Base-by-base conservation (phyloP, 2,329 filamentous ascomycete species). In the Ophiognomonia clavigignenti-juglandacearum region DNA sequence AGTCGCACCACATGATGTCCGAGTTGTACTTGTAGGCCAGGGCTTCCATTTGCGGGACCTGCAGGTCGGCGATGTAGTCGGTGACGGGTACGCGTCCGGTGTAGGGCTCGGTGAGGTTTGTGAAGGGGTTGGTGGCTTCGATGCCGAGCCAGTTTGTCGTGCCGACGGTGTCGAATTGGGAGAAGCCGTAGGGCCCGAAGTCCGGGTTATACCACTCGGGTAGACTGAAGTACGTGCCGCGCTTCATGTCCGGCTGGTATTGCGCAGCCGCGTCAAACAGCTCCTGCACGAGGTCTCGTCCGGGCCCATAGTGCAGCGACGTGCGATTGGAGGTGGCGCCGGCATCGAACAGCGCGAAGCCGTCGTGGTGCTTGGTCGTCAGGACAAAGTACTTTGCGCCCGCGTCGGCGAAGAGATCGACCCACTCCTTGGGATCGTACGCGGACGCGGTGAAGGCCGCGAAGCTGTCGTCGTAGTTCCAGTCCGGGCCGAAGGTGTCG, bases 401-500 rank as follows among this genome's bases (percentile, higher is more conserved):
- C 2, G 74, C 66, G 29, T 74, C 73, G 2, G 71, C 69, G 45
- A 78, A 71, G 1, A 78, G 65, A 53, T 77, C 73, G 2, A 77
- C 72, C 73, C 74, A 78, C 29, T 67, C 71, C 45, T 74, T 77
- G 0, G 78, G 68, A 52, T 77, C 65, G 53, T 66, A 81, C 1
- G 57, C 57, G 0, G 65, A 62, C 0, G 73, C 74, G 0, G 74
- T 80, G 60, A 79, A 81, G 48, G 75, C 65, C 3, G 63, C 59
- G 54, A 80, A 73, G 43, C 74, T 74, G 56, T 81, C 75, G 51
- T 82, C 77, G 54, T 82, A 81, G 11, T 68, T 68, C 54, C 73
- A 65, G 23, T 77, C 56, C 0, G 67, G 66, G 0, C 77, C 77
- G 51, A 74, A 80, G 0, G 68, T 77, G 11, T 66, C 60, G 0